These are phyloP conservation scores for Corylus heterophylla DNA, from an alignment of 306 rosid species.

Conservation along the genomic window DNA sequence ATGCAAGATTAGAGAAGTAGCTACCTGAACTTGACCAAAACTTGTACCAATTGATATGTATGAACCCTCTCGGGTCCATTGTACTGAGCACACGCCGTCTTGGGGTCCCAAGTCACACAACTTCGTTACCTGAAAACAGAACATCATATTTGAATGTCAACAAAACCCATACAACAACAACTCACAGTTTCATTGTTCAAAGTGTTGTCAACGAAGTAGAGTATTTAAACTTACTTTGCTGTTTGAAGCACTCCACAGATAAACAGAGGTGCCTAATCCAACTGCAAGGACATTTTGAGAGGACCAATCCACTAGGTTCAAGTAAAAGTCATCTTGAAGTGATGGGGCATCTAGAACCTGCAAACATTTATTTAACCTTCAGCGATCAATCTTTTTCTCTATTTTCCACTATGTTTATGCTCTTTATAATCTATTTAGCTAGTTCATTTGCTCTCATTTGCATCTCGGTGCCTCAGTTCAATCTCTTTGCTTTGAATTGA, in stretches of 20 bases:
- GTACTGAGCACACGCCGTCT: slow-evolving; percentile 94
- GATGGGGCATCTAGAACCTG: slow-evolving; percentile 99
- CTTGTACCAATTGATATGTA: slow-evolving; percentile 86
- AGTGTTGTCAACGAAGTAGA: neutral
- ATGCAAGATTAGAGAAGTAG: neutral
- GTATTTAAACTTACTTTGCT: slow-evolving; percentile 59
- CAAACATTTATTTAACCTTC: slow-evolving; percentile 18
- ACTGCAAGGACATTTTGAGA: slow-evolving; percentile 96
- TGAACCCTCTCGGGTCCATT: slow-evolving; percentile 97
- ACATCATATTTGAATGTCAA: neutral
- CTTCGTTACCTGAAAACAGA: slow-evolving; percentile 73
- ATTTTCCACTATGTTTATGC: neutral
- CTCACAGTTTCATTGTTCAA: neutral
- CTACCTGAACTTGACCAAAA: slow-evolving; percentile 97
- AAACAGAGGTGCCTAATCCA: slow-evolving; percentile 90
- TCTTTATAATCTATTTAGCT: neutral
- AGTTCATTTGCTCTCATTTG: neutral
- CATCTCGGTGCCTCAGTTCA: neutral
- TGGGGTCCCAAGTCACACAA: slow-evolving; percentile 95
- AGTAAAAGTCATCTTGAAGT: slow-evolving; percentile 97
- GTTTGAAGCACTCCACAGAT: slow-evolving; percentile 96
- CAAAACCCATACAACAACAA: neutral
- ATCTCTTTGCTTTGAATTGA: neutral
- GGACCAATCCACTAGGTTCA: slow-evolving; percentile 99
- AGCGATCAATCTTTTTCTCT: slow-evolving; percentile 21